phyloP scores from a whole-genome alignment of 257 asterid genomes.

The Linaria vulgaris region DNA sequence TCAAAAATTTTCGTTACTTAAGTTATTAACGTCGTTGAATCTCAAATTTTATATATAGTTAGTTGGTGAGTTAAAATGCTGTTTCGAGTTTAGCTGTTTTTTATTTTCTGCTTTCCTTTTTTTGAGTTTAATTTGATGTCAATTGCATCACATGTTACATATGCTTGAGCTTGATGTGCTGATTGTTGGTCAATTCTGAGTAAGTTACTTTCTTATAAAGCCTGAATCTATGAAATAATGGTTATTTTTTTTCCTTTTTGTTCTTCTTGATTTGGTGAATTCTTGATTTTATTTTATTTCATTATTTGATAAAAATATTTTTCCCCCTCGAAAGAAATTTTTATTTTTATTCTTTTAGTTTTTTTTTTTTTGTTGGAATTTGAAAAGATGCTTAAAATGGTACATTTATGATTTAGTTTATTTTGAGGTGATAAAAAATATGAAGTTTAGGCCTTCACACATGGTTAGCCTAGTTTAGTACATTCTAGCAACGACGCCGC shows the following conservation, averaged over 20 bases:
- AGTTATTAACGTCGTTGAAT: neutral
- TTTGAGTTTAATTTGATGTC: conserved; percentile 5
- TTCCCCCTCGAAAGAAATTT: neutral
- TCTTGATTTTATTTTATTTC: neutral
- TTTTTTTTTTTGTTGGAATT: too few species aligned
- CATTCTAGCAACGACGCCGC: too few species aligned
- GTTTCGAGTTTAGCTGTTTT: conserved; percentile 13
- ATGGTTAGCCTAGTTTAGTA: too few species aligned
- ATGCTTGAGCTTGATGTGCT: conserved; percentile 22
- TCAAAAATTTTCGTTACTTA: conserved; percentile 12
- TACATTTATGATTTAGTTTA: neutral
- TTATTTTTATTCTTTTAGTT: too few species aligned
- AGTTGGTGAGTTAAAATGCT: conserved; percentile 12
- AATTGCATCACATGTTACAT: conserved; percentile 26
- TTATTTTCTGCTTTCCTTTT: conserved; percentile 8
- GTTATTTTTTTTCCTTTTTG: neutral
- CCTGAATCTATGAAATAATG: neutral
- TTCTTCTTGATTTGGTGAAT: conserved; percentile 6
- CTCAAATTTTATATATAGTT: conserved; percentile 11
- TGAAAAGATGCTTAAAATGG: conserved; percentile 3
- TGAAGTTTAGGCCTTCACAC: too few species aligned
- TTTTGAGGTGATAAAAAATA: too few species aligned
- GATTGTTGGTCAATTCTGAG: conserved; percentile 23
- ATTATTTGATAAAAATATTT: neutral
- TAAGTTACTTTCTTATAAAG: neutral